Evolutionary conservation across 2,329 filamentous ascomycete genomes (phyloP), one percentile per base, ranked within the genome.

Genomic region (Westerdykella aurantiaca): DNA sequence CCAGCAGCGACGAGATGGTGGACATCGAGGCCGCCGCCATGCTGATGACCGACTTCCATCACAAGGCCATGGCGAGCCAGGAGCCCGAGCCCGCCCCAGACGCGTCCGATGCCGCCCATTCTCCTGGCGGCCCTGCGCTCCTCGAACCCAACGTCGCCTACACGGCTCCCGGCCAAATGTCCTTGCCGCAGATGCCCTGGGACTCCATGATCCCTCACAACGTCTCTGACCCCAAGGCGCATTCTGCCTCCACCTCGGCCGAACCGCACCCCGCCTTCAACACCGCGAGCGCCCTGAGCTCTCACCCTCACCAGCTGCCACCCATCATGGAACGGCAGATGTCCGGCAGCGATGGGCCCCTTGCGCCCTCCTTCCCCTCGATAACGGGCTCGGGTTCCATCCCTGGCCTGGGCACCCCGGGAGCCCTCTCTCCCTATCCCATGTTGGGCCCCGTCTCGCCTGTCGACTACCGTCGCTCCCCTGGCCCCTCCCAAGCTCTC

Each of bases 11-110:
- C 68, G 85, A 84, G 67, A 85, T 91, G 71, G 90, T 96, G 64
- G 93, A 96, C 68, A 86, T 96, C 63, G 91, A 98, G 77, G 89
- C 91, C 59, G 93, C 93, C 57, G 93, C 93, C 57, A 96, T 97
- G 88, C 81, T 98, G 68, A 94, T 98, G 75, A 93, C 91, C 66
- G 90, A 97, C 72, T 85, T 97, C 66, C 91, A 95, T 72, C 89
- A 96, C 75, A 96, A 96, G 76, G 90, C 83, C 60, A 91, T 90
- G 71, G 83, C 80, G 46, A 76, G 82, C 82, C 58, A 88, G 81
- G 73, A 76, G 65, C 64, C 69, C 56, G 75, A 77, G 62, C 72
- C 69, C 67, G 75, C 69, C 58, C 68, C 74, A 49, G 71, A 76
- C 57, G 70, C 69, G 63, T 71, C 77, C 25, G 78, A 80, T 61